These are phyloP conservation scores for Geranomyces variabilis DNA, from an alignment of 192 early-diverging fungal species.

Conservation along the genomic window DNA sequence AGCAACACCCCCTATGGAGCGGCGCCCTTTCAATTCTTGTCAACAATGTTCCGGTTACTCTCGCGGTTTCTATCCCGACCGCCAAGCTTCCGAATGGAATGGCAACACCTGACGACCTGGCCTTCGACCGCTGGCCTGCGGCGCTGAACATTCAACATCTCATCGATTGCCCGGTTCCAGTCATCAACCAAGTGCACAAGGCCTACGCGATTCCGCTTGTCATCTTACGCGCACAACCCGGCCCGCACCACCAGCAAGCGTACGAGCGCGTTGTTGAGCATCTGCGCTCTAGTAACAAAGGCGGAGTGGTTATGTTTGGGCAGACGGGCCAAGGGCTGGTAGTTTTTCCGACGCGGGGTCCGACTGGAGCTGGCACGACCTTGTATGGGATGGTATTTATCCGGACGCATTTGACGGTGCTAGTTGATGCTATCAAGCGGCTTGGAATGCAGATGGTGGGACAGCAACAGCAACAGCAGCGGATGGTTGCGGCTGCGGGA, in stretches of 20 bases:
- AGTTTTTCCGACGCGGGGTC: constrained; percentile 4
- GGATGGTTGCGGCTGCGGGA: neutral
- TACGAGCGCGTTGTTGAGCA: constrained; percentile 3
- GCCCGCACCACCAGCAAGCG: neutral
- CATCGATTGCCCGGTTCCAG: constrained; percentile 6
- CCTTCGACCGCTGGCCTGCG: constrained; percentile 10
- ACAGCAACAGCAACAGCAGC: constrained; percentile 11
- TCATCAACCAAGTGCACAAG: constrained; percentile 10
- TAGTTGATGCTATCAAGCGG: constrained; percentile 6
- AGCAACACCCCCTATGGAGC: neutral
- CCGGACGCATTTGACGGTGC: neutral
- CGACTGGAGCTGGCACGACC: neutral
- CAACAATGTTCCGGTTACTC: neutral
- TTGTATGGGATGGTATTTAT: constrained; percentile 16
- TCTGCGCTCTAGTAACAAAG: constrained; percentile 4
- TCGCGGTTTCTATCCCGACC: neutral
- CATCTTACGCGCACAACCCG: neutral
- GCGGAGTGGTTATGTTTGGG: constrained; percentile 3
- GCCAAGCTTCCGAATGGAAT: constrained; percentile 1
- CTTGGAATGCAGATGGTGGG: neutral
- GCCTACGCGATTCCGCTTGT: constrained; percentile 11
- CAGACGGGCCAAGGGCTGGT: constrained; percentile 4
- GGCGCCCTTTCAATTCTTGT: neutral
- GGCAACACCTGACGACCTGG: neutral
- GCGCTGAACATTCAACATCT: constrained; percentile 1